These are phyloP conservation scores for Epicoccum nigrum DNA, from an alignment of 2,329 filamentous ascomycete species.

Conservation along the genomic window DNA sequence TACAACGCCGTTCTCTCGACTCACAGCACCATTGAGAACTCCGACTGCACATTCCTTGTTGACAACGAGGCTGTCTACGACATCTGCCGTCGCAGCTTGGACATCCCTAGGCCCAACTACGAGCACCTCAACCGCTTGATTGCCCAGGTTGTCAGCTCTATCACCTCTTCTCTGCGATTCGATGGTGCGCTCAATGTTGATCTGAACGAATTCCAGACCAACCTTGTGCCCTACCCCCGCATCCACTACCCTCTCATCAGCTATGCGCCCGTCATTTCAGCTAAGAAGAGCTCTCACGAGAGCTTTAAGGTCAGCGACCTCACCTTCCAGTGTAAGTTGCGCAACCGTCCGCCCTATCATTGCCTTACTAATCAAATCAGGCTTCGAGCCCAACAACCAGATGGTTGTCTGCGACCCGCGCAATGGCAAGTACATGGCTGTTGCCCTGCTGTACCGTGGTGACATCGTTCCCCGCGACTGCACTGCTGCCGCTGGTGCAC, in stretches of 20 bases:
- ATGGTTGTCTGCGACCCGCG: conserved; percentile 78
- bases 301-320: conserved; percentile 84
- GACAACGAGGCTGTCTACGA: conserved; percentile 79
- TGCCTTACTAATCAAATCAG: conserved; percentile 50
- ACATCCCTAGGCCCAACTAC: conserved; percentile 71
- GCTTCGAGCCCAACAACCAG: conserved; percentile 79
- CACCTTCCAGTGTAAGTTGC: conserved; percentile 68
- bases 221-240: conserved; percentile 74
- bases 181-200: conserved; percentile 76
- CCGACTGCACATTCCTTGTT: conserved; percentile 79
- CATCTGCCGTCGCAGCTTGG: conserved; percentile 74
- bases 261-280: conserved; percentile 74
- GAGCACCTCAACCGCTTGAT: conserved; percentile 76
- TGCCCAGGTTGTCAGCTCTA: conserved; percentile 75
- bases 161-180: conserved; percentile 74
- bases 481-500: conserved; percentile 67
- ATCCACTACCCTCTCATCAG: conserved; percentile 77
- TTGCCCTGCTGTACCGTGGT: conserved; percentile 73
- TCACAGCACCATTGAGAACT: conserved; percentile 77
- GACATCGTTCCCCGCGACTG: conserved; percentile 74
- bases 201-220: conserved; percentile 79
- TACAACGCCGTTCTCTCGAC: conserved; percentile 77
- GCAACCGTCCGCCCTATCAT: background rate
- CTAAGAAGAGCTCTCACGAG: conserved; percentile 80
- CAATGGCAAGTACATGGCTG: conserved; percentile 79